Conservation (phyloP, 2,329 filamentous ascomycete genomes). For the Didymella lethalis region DNA sequence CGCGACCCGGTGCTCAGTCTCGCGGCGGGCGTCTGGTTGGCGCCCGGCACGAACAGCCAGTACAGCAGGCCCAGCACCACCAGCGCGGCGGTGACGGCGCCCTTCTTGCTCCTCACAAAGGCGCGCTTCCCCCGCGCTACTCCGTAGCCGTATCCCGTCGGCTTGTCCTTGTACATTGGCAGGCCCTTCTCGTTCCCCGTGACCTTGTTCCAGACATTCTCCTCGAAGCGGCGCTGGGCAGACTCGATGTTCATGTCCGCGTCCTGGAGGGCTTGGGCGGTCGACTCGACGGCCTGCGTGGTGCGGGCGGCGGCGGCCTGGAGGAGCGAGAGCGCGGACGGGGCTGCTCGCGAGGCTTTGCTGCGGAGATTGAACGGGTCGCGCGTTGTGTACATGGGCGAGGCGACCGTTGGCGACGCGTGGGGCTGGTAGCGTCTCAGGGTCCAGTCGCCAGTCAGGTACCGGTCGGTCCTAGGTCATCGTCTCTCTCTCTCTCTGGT, state of each 20-base stretch:
- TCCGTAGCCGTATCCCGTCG: constrained; percentile 70
- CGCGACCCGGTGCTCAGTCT: constrained; percentile 47
- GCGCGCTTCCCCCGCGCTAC: constrained; percentile 64
- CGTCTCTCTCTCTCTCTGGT: neutral
- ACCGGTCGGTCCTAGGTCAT: constrained; percentile 1
- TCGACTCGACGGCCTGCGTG: constrained; percentile 26
- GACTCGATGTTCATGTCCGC: constrained; percentile 55
- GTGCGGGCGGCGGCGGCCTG: constrained; percentile 43
- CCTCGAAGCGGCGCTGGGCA: constrained; percentile 52
- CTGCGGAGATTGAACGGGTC: constrained; percentile 57
- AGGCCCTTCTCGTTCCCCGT: constrained; percentile 70
- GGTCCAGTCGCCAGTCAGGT: constrained; percentile 11
- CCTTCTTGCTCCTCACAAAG: constrained; percentile 66
- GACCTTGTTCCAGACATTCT: constrained; percentile 57
- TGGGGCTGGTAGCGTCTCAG: constrained; percentile 19
- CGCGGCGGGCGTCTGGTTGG: constrained; percentile 51
- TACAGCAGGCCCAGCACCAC: constrained; percentile 69
- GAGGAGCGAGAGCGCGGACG: constrained; percentile 42
- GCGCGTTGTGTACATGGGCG: constrained; percentile 53
- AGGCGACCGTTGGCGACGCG: constrained; percentile 16
- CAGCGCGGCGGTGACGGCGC: constrained; percentile 62
- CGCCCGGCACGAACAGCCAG: constrained; percentile 66
- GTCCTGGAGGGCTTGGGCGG: constrained; percentile 39
- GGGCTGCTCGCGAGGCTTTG: constrained; percentile 38
- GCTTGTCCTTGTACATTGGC: constrained; percentile 99